Evolutionary conservation across 129 eudicot genomes (phyloP).

Genomic region (Lactuca saligna): DNA sequence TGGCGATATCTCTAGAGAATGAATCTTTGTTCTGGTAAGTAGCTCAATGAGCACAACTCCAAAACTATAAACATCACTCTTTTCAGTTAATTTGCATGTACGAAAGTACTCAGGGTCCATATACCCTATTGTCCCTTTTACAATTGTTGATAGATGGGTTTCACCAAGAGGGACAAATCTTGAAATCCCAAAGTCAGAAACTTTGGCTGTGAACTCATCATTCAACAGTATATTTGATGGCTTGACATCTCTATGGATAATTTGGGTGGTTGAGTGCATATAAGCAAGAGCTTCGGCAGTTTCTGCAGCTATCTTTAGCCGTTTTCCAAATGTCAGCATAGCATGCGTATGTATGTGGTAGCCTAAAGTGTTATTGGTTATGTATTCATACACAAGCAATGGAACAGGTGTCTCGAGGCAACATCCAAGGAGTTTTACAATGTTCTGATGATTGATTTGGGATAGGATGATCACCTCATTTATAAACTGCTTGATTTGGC

Average conservation of each 20-base stretch:
- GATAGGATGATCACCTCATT: slow-evolving; percentile 33
- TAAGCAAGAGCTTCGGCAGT: slow-evolving; percentile 34
- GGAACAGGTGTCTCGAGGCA: slow-evolving; percentile 37
- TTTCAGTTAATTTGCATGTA: slow-evolving; percentile 19
- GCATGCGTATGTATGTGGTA: slow-evolving; percentile 21
- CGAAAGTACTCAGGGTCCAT: slow-evolving; percentile 33
- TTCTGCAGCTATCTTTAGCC: slow-evolving; percentile 32
- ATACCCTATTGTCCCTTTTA: slow-evolving; percentile 37
- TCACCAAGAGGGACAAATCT: slow-evolving; percentile 27
- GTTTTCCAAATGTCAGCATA: slow-evolving; percentile 7
- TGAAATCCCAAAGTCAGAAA: slow-evolving; percentile 40
- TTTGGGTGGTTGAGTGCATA: slow-evolving; percentile 28
- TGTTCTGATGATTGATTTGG: slow-evolving; percentile 33
- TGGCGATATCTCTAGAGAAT: slow-evolving; percentile 7
- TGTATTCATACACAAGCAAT: slow-evolving; percentile 32
- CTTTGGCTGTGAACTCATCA: slow-evolving; percentile 18
- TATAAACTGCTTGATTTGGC: slow-evolving; percentile 30
- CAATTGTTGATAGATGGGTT: slow-evolving; percentile 31
- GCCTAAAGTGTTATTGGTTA: slow-evolving; percentile 26
- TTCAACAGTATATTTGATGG: slow-evolving; percentile 34
- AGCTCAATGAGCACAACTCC: slow-evolving; percentile 12
- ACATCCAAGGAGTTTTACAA: slow-evolving; percentile 32
- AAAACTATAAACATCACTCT: slow-evolving; percentile 38
- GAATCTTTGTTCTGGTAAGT: neutral
- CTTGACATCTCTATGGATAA: slow-evolving; percentile 34